phyloP scores from a whole-genome alignment of 2,329 filamentous ascomycete genomes.

The Fusarium fujikuroi region DNA sequence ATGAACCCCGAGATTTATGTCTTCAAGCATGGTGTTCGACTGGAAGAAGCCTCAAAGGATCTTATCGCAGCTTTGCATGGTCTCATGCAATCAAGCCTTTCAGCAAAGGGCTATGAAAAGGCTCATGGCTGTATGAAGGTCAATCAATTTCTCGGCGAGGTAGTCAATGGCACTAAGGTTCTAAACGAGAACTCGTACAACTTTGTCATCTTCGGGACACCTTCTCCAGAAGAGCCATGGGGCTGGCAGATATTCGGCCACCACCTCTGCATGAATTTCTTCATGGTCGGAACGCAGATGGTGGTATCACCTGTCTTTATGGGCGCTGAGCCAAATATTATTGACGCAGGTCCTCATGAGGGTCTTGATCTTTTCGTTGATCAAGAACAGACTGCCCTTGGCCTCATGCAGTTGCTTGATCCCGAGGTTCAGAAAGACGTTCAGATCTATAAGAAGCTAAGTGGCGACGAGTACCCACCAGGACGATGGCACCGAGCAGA shows the following conservation, averaged over 20 bases:
- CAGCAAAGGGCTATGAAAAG: constrained; percentile 75
- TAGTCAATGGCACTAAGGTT: constrained; percentile 68
- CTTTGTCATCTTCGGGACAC: constrained; percentile 74
- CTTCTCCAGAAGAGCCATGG: constrained; percentile 69
- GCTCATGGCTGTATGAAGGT: constrained; percentile 75
- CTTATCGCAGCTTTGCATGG: constrained; percentile 61
- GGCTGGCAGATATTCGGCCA: constrained; percentile 80
- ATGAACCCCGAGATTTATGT: constrained; percentile 77
- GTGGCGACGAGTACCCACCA: constrained; percentile 70
- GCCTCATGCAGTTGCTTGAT: constrained; percentile 70
- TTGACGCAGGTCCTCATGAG: constrained; percentile 69
- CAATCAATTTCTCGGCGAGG: constrained; percentile 77
- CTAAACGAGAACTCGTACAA: constrained; percentile 81
- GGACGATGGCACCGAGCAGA: constrained; percentile 82
- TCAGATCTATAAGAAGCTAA: constrained; percentile 58
- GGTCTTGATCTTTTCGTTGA: constrained; percentile 73
- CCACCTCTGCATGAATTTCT: constrained; percentile 77
- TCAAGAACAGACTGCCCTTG: constrained; percentile 70
- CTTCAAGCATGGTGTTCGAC: constrained; percentile 71
- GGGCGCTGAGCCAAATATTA: constrained; percentile 79
- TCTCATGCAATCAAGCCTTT: constrained; percentile 68
- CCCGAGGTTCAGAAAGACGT: background rate
- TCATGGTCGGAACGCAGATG: constrained; percentile 72
- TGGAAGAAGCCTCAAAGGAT: constrained; percentile 65
- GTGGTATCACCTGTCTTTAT: constrained; percentile 79